These are phyloP conservation scores for Fermentozyma sake DNA, from an alignment of 1,139 yeast genomes.

Conservation along the genomic window DNA sequence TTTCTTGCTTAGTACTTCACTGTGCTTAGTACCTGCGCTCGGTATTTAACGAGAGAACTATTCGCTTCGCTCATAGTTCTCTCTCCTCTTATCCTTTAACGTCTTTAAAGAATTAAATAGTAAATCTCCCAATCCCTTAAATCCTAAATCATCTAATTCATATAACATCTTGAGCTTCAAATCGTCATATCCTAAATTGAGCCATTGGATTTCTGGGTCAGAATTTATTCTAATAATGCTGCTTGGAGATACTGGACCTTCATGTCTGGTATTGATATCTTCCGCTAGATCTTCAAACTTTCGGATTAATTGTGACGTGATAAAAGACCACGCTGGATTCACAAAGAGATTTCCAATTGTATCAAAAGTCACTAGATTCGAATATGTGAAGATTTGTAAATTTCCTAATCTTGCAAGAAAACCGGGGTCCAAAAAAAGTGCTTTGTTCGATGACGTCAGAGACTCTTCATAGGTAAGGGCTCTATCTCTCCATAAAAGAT, in stretches of 20 bases:
- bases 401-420: constrained; percentile 35
- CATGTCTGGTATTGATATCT: constrained; percentile 30
- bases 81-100: constrained; percentile 22
- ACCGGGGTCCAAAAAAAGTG: constrained; percentile 37
- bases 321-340: constrained; percentile 49
- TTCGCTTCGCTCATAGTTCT: too few relatives aligned
- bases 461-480: constrained; percentile 21
- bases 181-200: constrained; percentile 30
- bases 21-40: too few relatives aligned
- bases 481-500: constrained; percentile 60
- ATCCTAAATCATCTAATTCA: constrained; percentile 32
- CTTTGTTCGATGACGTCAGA: constrained; percentile 21
- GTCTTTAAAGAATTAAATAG: constrained; percentile 45
- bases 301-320: constrained; percentile 43
- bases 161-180: constrained; percentile 35
- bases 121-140: constrained; percentile 40
- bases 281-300: constrained; percentile 40
- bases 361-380: constrained; percentile 17
- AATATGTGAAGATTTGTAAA: constrained; percentile 22
- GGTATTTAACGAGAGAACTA: too few relatives aligned
- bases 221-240: constrained; percentile 19
- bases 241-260: constrained; percentile 40
- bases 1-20: too few relatives aligned
- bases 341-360: constrained; percentile 50
- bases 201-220: constrained; percentile 24